Conservation (phyloP, 768 basidiomycete species). For the Russula vinacea region DNA sequence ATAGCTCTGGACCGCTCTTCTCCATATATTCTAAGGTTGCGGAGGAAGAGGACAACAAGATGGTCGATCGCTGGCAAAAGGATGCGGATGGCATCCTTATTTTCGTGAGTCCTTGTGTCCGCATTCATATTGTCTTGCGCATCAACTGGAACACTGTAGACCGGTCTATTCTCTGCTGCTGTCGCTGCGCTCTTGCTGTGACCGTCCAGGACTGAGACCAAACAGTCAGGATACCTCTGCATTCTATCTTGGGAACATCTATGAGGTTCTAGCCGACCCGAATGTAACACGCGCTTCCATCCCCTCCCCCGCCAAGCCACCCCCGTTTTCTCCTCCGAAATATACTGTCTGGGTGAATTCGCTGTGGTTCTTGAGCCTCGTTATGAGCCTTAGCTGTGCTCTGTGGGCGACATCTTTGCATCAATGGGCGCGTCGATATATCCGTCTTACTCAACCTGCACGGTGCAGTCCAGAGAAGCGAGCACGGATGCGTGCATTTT, state of each 20-base stretch:
- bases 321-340: neutral
- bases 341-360: neutral
- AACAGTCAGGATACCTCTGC: neutral
- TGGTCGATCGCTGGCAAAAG: too few relatives aligned
- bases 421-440: neutral
- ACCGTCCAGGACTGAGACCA: neutral
- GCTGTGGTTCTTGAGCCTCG: too few relatives aligned
- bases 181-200: neutral
- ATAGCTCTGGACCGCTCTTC: too few relatives aligned
- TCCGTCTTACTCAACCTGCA: neutral
- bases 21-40: too few relatives aligned
- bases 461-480: neutral
- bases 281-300: too few relatives aligned
- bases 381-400: too few relatives aligned
- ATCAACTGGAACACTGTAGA: too few relatives aligned
- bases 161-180: neutral
- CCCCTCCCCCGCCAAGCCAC: too few relatives aligned
- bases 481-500: neutral
- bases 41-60: too few relatives aligned
- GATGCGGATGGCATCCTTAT: too few relatives aligned
- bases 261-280: neutral
- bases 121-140: too few relatives aligned
- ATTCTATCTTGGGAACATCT: neutral
- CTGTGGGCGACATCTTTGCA: conserved; percentile 12
- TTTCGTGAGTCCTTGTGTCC: too few relatives aligned